Base-by-base conservation (phyloP, 192 early-diverging fungal genomes). In the Oehlia diaphana region DNA sequence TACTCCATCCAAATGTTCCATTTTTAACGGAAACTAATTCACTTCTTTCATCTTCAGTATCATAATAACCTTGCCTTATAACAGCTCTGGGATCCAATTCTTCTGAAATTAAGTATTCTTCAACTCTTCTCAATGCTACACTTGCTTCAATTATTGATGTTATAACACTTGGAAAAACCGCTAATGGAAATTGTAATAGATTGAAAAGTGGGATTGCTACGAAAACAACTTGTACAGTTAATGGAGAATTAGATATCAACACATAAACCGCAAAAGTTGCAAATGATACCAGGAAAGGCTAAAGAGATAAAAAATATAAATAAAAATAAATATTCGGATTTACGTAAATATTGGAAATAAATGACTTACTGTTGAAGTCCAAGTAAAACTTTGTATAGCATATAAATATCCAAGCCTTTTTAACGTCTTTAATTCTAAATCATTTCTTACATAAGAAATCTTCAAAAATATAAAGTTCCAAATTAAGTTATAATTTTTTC, bases 141-240 rank as follows among this genome's bases (percentile, higher is more conserved):
- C 87, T 91, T 23, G 96, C 92, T 74, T 97, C 95, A 12, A 97
- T 87, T 1, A 90, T 81, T 2, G 92, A 86, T 8, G 91, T 89
- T 42, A 99, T 90, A 26, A 97, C 91, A 44, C 85, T 91, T 0
- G 98, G 97, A 79, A 98, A 93, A 42, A 93, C 89, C 64, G 89
- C 77, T 63, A 98, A 87, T 67, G 98, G 96, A 85, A 96, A 96
- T 82, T 93, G 93, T 28, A 98, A 83, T 66, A 97, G 85, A 83
- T 97, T 97, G 89, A 99, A 98, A 9, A 99, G 86, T 1, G 96
- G 86, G 70, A 99, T 86, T 3, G 95, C 92, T 2, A 96, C 95
- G 83, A 98, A 98, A 0, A 94, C 93, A 63, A 94, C 78, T 72
- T 87, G 85, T 33, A 91, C 83, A 1, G 91, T 92, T 37, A 97